These are phyloP conservation scores for Penicillium sp. DNA, from an alignment of 2,329 filamentous ascomycete species.

Conservation along the genomic window DNA sequence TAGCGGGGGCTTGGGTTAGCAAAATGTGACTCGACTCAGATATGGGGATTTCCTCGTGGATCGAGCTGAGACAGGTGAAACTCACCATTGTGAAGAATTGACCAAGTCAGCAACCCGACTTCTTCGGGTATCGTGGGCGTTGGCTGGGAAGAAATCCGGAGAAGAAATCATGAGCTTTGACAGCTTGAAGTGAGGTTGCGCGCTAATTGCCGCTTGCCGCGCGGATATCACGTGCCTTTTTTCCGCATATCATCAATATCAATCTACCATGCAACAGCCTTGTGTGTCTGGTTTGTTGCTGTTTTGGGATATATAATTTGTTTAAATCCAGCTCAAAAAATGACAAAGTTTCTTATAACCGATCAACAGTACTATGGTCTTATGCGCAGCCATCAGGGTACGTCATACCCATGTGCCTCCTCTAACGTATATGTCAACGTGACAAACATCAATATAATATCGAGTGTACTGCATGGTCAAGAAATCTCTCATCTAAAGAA, in stretches of 20 bases:
- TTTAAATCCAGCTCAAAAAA: too few species aligned
- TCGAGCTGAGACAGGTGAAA: not conserved
- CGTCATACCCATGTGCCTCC: not conserved
- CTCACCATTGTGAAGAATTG: conserved; percentile 31
- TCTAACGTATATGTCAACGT: too few species aligned
- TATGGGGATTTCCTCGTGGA: not conserved
- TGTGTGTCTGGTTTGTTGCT: conserved; percentile 2
- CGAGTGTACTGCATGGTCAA: too few species aligned
- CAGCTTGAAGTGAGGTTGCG: conserved; percentile 26
- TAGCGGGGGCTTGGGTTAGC: conserved; percentile 19
- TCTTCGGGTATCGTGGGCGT: conserved; percentile 11
- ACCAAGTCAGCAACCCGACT: conserved; percentile 13
- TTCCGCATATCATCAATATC: not conserved
- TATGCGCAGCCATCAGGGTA: not conserved
- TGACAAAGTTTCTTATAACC: not conserved
- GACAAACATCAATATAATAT: not conserved
- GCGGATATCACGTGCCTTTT: conserved; percentile 17
- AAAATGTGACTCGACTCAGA: conserved; percentile 5
- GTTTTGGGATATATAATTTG: not conserved
- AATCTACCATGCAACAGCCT: not conserved
- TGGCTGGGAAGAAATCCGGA: conserved; percentile 18
- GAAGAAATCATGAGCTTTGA: conserved; percentile 23
- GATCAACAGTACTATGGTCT: too few species aligned
- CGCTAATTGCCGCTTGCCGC: conserved; percentile 25
- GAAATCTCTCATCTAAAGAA: not conserved